A percentile compares a stretch with the other conserved stretches of the same genome.
These are phyloP conservation scores for Colletotrichum sp. DNA, from an alignment of 2,329 filamentous ascomycete species.

Conservation along the genomic window DNA sequence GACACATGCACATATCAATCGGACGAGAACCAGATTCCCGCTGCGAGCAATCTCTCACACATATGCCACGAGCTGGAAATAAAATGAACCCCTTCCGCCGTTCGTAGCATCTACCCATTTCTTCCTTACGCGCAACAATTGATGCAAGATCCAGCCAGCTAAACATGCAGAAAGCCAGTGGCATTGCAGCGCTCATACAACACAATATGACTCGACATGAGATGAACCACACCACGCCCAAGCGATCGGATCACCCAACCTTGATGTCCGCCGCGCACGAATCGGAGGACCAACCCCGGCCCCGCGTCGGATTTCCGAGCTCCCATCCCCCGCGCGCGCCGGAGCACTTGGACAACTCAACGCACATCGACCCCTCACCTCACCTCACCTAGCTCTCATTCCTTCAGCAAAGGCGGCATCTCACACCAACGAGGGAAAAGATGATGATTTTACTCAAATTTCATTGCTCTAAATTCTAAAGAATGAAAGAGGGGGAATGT, in stretches of 20 bases:
- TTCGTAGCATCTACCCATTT: no score
- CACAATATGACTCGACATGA: not conserved
- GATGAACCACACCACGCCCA: not conserved
- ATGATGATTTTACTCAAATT: not conserved
- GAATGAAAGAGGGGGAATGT: not conserved
- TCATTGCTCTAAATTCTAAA: slow-evolving; percentile 9
- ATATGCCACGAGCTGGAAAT: no score
- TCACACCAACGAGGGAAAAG: no score
- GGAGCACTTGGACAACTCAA: not conserved
- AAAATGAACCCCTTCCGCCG: no score
- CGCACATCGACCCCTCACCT: not conserved
- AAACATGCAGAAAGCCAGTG: not conserved
- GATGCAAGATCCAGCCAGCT: fast-evolving
- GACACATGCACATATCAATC: no score
- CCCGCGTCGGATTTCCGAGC: not conserved
- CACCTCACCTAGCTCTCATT: not conserved
- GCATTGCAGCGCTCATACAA: not conserved
- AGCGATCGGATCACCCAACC: not conserved
- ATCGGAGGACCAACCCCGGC: not conserved
- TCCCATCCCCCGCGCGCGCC: not conserved
- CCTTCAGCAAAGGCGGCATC: no score
- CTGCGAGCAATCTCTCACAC: no score
- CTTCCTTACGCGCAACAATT: not conserved
- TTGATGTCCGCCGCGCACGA: not conserved
- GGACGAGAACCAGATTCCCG: no score